Percentiles rank a stretch among this genome's conserved stretches.
These are phyloP conservation scores for Fusarium newnesense DNA, from an alignment of 2,329 filamentous ascomycete species.

Conservation along the genomic window DNA sequence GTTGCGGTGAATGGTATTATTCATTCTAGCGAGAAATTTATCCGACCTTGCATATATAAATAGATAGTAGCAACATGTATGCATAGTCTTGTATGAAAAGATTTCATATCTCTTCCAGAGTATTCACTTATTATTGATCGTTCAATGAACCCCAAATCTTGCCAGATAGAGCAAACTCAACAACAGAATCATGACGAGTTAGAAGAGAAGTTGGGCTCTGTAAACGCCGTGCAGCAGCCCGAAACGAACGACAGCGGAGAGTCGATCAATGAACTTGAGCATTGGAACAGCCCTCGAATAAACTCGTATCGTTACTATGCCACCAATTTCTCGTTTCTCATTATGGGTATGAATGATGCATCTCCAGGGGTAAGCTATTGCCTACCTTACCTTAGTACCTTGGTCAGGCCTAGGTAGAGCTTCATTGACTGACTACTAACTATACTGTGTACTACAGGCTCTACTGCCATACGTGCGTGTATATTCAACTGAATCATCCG, in stretches of 20 bases:
- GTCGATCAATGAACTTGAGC: slow-evolving; percentile 50
- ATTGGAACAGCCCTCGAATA: slow-evolving; percentile 71
- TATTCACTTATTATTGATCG: background rate
- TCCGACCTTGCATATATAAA: background rate
- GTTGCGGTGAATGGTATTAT: background rate
- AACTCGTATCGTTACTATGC: slow-evolving; percentile 69
- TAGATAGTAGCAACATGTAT: no score
- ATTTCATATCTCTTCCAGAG: background rate
- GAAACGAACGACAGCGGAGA: slow-evolving; percentile 6
- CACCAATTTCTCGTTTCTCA: slow-evolving; percentile 69
- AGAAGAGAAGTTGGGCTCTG: slow-evolving; percentile 6
- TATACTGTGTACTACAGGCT: slow-evolving; percentile 49
- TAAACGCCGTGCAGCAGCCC: slow-evolving; percentile 5
- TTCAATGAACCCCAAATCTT: background rate
- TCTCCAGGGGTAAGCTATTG: slow-evolving; percentile 66
- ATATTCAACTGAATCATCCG: background rate
- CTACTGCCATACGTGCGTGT: slow-evolving; percentile 58
- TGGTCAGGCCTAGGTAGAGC: background rate
- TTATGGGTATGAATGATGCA: slow-evolving; percentile 77
- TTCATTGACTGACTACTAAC: slow-evolving; percentile 12
- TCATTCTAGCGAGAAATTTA: slow-evolving; percentile 25
- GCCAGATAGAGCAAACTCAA: background rate
- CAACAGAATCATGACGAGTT: slow-evolving; percentile 12
- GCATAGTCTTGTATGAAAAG: background rate
- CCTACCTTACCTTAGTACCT: background rate